Conservation (phyloP, 2,329 filamentous ascomycete genomes). For the Gnomoniopsis sp. region DNA sequence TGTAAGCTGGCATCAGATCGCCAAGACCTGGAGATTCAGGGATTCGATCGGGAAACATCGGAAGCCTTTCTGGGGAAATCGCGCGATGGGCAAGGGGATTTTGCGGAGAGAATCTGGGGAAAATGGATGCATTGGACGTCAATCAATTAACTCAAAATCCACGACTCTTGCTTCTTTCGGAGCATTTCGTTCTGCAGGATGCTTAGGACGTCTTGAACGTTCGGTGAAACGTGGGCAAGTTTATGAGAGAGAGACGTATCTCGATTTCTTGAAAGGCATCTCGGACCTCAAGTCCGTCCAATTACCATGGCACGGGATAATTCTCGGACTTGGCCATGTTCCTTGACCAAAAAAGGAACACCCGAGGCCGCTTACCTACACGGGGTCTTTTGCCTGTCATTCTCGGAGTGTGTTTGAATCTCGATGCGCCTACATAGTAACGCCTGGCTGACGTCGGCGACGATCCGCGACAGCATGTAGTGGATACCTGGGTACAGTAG, state of each 20-base stretch:
- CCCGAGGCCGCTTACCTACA: neutral
- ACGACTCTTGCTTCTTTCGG: constrained; percentile 2
- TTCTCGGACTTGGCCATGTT: neutral
- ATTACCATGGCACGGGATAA: neutral
- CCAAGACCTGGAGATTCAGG: neutral
- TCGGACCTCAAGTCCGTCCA: neutral
- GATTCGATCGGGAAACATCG: constrained; percentile 15
- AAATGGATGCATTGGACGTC: constrained; percentile 15
- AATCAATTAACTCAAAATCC: neutral
- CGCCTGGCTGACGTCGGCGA: constrained; percentile 8
- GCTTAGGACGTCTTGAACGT: neutral
- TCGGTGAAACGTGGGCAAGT: neutral
- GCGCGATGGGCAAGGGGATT: constrained; percentile 11
- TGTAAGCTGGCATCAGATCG: neutral
- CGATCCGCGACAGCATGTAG: constrained; percentile 2
- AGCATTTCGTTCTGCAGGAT: neutral
- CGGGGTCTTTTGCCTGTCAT: neutral
- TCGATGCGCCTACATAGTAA: neutral
- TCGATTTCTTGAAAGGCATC: no score
- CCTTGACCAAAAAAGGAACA: neutral
- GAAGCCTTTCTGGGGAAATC: constrained; percentile 16
- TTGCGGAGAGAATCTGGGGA: constrained; percentile 20
- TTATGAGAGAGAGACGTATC: neutral
- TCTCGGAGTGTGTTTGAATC: neutral
- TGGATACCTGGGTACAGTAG: neutral